Conservation (phyloP, 805 yeast species). For the Pichia cephalocereana region DNA sequence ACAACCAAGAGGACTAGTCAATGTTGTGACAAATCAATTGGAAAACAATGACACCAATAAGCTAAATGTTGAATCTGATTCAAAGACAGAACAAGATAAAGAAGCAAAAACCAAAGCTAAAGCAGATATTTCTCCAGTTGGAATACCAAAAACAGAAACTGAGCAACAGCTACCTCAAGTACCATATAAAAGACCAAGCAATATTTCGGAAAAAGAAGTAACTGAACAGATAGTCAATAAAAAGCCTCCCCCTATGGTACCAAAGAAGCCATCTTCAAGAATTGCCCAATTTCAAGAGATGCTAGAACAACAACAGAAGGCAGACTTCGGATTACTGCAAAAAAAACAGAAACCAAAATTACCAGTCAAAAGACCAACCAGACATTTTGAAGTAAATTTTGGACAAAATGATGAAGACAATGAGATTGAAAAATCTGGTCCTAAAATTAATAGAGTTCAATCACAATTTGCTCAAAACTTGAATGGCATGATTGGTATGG, state of each 20-base stretch:
- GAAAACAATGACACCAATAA: no score
- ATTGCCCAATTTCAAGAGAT: conserved; percentile 78
- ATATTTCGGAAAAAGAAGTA: background rate
- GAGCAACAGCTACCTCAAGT: background rate
- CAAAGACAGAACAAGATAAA: background rate
- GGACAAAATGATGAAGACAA: background rate
- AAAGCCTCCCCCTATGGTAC: conserved; percentile 54
- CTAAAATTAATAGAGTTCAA: conserved; percentile 17
- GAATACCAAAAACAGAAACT: background rate
- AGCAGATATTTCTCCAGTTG: background rate
- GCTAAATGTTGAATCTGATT: background rate
- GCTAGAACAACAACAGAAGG: conserved; percentile 44
- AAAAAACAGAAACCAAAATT: conserved; percentile 13
- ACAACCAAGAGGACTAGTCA: no score
- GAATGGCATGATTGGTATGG: conserved; percentile 49
- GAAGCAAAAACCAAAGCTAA: background rate
- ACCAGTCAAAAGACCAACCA: conserved; percentile 17
- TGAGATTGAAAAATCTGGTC: background rate
- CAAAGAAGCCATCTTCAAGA: conserved; percentile 68
- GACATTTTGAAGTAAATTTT: background rate
- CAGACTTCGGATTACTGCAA: conserved; percentile 21
- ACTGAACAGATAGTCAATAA: conserved; percentile 1
- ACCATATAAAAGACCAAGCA: background rate
- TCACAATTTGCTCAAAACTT: conserved; percentile 48
- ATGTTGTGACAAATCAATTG: no score